phyloP scores from a whole-genome alignment of 495 filamentous ascomycete genomes.

The Annulohypoxylon stygium region DNA sequence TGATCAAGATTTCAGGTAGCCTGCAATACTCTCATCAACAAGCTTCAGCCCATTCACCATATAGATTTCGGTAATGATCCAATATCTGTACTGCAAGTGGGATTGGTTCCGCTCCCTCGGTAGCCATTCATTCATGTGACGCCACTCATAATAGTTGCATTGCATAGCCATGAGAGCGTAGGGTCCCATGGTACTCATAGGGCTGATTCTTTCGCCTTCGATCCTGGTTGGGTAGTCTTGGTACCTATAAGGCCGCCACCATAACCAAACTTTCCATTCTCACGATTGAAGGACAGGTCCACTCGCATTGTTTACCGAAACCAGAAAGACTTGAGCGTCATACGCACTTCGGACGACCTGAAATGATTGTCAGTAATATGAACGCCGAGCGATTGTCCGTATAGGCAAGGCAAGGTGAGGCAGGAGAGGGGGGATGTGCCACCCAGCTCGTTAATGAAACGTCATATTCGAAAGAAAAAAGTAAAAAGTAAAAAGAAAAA shows the following conservation, averaged over 20 bases:
- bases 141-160: constrained; percentile 23
- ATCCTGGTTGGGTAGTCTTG: constrained; percentile 12
- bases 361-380: constrained; percentile 5
- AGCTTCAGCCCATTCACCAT: constrained; percentile 17
- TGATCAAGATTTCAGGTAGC: not conserved
- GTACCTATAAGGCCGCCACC: constrained; percentile 16
- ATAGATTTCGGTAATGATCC: constrained; percentile 26
- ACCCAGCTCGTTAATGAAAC: constrained; percentile 1
- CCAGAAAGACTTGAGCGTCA: constrained; percentile 2
- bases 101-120: constrained; percentile 38
- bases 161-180: constrained; percentile 27
- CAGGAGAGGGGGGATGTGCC: not conserved
- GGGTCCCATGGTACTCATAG: constrained; percentile 23
- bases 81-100: constrained; percentile 13
- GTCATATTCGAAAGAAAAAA: not conserved
- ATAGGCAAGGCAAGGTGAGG: constrained; percentile 7
- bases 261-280: constrained; percentile 3
- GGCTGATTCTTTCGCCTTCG: constrained; percentile 29
- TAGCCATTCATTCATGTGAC: constrained; percentile 35
- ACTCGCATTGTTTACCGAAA: constrained; percentile 23
- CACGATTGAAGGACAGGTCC: not conserved
- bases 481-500: constrained; percentile 19
- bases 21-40: constrained; percentile 2
- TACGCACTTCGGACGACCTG: constrained; percentile 6
- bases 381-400: not conserved